Evolutionary conservation across 2,329 filamentous ascomycete species (phyloP).

Genomic region (Fusarium sp.): DNA sequence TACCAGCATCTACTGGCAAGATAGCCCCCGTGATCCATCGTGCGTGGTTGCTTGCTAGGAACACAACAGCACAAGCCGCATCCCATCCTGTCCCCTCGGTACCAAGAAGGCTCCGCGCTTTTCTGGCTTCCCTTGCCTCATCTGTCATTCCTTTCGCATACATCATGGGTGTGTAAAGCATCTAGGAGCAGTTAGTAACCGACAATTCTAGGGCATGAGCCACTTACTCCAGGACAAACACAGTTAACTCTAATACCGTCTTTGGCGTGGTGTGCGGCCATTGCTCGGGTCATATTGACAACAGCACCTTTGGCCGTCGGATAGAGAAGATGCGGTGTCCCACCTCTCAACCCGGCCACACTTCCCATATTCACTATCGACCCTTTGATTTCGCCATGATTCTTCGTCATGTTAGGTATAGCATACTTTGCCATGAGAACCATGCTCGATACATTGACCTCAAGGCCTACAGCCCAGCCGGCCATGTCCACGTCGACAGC

Average conservation of each 20-base stretch:
- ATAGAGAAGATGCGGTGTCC: conserved; percentile 60
- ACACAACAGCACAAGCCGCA: conserved; percentile 55
- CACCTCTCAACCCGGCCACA: conserved; percentile 67
- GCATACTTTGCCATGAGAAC: conserved; percentile 72
- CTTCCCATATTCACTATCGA: conserved; percentile 73
- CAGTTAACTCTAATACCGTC: conserved; percentile 64
- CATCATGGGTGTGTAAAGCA: conserved; percentile 64
- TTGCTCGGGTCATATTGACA: conserved; percentile 64
- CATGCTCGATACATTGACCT: conserved; percentile 75
- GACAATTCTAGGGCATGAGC: not conserved
- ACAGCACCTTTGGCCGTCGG: conserved; percentile 63
- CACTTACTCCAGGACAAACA: conserved; percentile 57
- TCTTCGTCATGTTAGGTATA: conserved; percentile 70
- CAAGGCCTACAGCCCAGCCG: conserved; percentile 67
- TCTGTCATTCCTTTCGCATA: conserved; percentile 56
- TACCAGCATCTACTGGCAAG: conserved; percentile 58
- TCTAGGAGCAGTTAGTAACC: conserved; percentile 41
- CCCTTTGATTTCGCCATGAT: conserved; percentile 61
- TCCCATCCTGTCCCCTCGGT: conserved; percentile 61
- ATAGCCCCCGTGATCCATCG: conserved; percentile 60
- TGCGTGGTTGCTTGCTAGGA: conserved; percentile 56
- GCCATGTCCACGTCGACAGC: conserved; percentile 71
- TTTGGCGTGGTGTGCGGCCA: conserved; percentile 63
- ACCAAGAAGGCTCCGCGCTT: conserved; percentile 54
- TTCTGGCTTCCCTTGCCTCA: conserved; percentile 55